Evolutionary conservation across 2,329 filamentous ascomycete genomes (phyloP).

Genomic region (Mollisia scopiformis): DNA sequence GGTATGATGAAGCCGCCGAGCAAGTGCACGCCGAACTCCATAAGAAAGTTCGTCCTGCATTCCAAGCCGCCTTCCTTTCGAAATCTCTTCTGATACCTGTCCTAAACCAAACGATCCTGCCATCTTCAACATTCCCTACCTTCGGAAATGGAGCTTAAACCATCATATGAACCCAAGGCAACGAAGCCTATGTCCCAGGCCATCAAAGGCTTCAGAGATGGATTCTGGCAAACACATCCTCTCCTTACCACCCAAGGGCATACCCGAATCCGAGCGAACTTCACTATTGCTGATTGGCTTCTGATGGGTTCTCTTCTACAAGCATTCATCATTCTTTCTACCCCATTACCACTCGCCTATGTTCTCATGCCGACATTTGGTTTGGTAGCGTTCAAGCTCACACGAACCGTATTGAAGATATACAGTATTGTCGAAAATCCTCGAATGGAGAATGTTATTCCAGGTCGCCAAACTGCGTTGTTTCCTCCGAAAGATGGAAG

Average conservation of each 20-base stretch:
- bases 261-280: slow-evolving; percentile 9
- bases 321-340: slow-evolving; percentile 7
- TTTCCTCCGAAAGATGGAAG: slow-evolving; percentile 9
- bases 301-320: slow-evolving; percentile 14
- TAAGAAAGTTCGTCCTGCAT: too few relatives aligned
- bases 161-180: neutral
- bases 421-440: slow-evolving; percentile 13
- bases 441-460: slow-evolving; percentile 12
- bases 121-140: neutral
- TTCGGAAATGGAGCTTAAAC: slow-evolving; percentile 7
- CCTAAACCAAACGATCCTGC: too few relatives aligned
- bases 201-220: slow-evolving; percentile 10
- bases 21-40: too few relatives aligned
- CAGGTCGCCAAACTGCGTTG: slow-evolving; percentile 9
- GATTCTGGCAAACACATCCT: neutral
- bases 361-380: slow-evolving; percentile 11
- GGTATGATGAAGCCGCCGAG: too few relatives aligned
- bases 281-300: slow-evolving; percentile 19
- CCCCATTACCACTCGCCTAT: neutral
- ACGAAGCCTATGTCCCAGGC: slow-evolving; percentile 11
- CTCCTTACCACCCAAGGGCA: slow-evolving; percentile 13
- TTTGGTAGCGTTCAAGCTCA: slow-evolving; percentile 11
- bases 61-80: too few relatives aligned
- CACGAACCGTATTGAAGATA: slow-evolving; percentile 5
- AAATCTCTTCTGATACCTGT: too few relatives aligned